These are phyloP conservation scores for Berkeleyomyces rouxiae DNA, from an alignment of 2,329 filamentous ascomycete species.

Conservation along the genomic window DNA sequence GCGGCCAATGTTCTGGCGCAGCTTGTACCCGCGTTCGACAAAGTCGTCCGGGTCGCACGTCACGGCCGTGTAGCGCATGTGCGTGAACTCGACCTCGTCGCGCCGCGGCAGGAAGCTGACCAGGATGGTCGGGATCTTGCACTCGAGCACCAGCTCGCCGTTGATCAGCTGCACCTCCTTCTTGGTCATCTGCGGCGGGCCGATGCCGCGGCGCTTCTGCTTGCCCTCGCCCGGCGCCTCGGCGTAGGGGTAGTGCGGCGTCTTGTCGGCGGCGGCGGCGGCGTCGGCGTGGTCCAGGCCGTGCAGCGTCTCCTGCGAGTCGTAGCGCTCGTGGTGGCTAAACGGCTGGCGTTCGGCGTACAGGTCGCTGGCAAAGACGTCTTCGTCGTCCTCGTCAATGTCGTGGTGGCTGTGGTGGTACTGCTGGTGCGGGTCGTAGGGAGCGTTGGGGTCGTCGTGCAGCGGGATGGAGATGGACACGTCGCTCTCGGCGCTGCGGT, in stretches of 20 bases:
- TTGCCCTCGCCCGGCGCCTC: conserved; percentile 46
- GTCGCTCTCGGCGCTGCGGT: conserved; percentile 27
- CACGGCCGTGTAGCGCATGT: conserved; percentile 98
- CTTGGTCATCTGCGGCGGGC: conserved; percentile 72
- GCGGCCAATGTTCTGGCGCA: conserved; percentile 75
- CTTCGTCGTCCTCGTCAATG: conserved; percentile 35
- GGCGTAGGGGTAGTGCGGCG: conserved; percentile 25
- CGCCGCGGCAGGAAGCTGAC: conserved; percentile 90
- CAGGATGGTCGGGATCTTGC: conserved; percentile 96
- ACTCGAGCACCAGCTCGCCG: conserved; percentile 91
- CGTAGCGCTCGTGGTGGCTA: conserved; percentile 34
- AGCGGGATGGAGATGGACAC: conserved; percentile 59
- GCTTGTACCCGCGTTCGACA: conserved; percentile 70
- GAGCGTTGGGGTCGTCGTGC: conserved; percentile 7
- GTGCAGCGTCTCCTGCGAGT: conserved; percentile 38
- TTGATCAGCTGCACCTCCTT: conserved; percentile 96
- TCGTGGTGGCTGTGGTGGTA: conserved; percentile 3
- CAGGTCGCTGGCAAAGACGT: conserved; percentile 53
- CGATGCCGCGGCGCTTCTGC: conserved; percentile 73
- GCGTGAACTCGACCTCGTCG: conserved; percentile 90
- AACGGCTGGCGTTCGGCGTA: conserved; percentile 10
- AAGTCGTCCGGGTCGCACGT: conserved; percentile 96
- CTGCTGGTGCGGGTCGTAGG: conserved; percentile 30
- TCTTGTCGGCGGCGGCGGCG: conserved; percentile 23
- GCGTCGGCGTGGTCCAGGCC: conserved; percentile 23